These are phyloP conservation scores for Corylus avellana DNA, from an alignment of 306 rosid genomes.

Conservation along the genomic window DNA sequence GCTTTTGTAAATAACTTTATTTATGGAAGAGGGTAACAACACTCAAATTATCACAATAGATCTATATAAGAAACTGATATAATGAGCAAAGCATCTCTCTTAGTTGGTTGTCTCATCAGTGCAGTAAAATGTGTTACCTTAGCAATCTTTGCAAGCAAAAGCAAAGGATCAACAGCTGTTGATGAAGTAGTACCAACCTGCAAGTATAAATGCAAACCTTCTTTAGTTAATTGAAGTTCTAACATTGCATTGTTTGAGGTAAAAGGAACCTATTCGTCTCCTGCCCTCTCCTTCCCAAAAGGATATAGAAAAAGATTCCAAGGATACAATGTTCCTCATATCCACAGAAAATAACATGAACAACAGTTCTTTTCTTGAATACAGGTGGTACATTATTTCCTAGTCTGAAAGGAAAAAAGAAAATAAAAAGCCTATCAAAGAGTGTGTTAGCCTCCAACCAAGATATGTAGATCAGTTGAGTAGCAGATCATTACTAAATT, in stretches of 20 bases:
- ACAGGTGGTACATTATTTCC: not conserved
- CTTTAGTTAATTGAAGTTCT: conserved; percentile 15
- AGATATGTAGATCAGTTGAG: not conserved
- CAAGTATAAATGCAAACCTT: conserved; percentile 22
- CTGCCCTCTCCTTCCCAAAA: not conserved
- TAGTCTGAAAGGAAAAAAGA: not conserved
- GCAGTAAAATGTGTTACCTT: conserved; percentile 53
- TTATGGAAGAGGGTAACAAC: not conserved
- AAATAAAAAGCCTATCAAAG: not conserved
- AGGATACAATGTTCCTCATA: not conserved
- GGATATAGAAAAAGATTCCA: not conserved
- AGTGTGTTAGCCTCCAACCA: not conserved
- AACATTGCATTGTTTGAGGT: not conserved
- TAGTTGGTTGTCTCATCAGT: conserved; percentile 15
- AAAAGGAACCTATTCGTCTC: not conserved
- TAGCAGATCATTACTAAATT: not conserved
- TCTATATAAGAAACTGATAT: not conserved
- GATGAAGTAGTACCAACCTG: conserved; percentile 98
- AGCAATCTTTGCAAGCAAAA: conserved; percentile 59
- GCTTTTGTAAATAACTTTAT: no score
- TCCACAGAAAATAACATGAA: not conserved
- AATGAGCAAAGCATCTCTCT: not conserved
- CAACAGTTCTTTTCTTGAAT: not conserved
- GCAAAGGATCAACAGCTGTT: conserved; percentile 87
- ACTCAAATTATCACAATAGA: not conserved